Evolutionary conservation across 169 alveolate species (phyloP), one percentile per base, ranked within the genome.

Genomic region (Plasmodium adleri): DNA sequence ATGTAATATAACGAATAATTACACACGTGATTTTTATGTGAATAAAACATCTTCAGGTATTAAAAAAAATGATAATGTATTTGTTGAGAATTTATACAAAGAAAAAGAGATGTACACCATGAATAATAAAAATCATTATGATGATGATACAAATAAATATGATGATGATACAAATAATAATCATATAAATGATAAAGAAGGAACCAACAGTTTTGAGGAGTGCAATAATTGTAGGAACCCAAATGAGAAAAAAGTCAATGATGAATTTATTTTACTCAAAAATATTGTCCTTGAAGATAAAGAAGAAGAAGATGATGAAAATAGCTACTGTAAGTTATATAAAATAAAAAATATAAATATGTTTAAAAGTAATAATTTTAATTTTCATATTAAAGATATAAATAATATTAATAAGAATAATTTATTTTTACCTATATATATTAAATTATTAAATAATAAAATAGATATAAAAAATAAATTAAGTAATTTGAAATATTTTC

Each of bases 341-440:
- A 58, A 76, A 76, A 76, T 76, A 52, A 64, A 76, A 49, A 76
- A 58, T 20, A 52, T 76, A 20, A 64, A 13, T 39, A 64, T 15
- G 13, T 76, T 76, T 76, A 58, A 43, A 6, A 47, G 17, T 54
- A 32, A 54, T 28, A 76, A 76, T n/a, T 49, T 17, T 68, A 43
- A 60, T 32, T 76, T 76, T 70, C 28, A 54, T 64, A 58, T 43
- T 13, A 49, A 15, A 15, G 78, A 76, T 20, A 22, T 52, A 7
- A 71, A 76, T 1, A 28, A 63, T 28, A 43, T 76, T 24, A 49
- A 58, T 43, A 63, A 60, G 45, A 28, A 64, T 10, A 76, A 76
- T n/a, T 64, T 76, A 22, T 76, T 76, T 58, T 45, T 76, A 64
- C 78, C 89, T 22, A n/a, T 76, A 20, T 39, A 76, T 64, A 22